Conservation (phyloP, 306 rosid species). For the Rosa lucieae region DNA sequence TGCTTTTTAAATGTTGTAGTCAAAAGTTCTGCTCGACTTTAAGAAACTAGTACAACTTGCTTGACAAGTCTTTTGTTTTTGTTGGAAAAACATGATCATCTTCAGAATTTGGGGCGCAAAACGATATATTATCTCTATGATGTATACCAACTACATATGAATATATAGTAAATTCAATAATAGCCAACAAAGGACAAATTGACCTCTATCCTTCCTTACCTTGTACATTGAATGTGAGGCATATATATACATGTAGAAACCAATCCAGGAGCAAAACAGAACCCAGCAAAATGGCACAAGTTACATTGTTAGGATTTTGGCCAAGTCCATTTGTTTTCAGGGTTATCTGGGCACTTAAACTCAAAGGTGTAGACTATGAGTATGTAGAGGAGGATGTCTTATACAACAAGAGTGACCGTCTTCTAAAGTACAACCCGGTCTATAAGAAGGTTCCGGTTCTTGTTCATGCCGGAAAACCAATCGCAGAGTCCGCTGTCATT, state of each 20-base stretch:
- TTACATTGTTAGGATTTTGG: not conserved
- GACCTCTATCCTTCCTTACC: no score
- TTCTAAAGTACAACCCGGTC: constrained; percentile 18
- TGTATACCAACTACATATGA: not conserved
- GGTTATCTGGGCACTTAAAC: constrained; percentile 26
- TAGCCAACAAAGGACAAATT: not conserved
- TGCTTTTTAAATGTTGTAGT: no score
- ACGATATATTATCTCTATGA: not conserved
- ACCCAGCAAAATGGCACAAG: constrained; percentile 7
- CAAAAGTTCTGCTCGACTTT: no score
- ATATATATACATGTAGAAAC: not conserved
- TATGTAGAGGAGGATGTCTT: constrained; percentile 12
- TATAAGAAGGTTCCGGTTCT: not conserved
- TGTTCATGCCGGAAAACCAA: constrained; percentile 19
- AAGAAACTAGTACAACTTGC: not conserved
- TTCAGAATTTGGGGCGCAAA: no score
- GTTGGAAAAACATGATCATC: not conserved
- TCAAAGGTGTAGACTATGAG: constrained; percentile 23
- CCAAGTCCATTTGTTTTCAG: not conserved
- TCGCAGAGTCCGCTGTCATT: constrained; percentile 15
- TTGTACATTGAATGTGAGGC: not conserved
- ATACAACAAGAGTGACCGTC: constrained; percentile 11
- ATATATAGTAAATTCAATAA: not conserved
- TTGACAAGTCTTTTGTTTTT: not conserved
- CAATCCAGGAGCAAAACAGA: not conserved